phyloP scores from a whole-genome alignment of 257 asterid species.

The Anisodus acutangulus region DNA sequence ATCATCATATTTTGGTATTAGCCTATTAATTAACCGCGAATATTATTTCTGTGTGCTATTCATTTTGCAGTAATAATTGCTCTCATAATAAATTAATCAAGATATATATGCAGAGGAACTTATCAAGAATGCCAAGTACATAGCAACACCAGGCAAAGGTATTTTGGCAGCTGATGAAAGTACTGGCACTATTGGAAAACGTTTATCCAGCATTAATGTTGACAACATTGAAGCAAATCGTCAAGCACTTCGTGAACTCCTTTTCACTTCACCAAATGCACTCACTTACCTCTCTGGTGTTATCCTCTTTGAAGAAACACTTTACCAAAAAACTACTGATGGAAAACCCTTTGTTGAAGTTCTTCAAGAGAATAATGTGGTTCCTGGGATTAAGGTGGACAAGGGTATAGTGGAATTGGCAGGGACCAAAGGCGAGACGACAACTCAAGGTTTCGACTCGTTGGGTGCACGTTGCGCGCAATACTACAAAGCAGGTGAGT shows the following conservation, averaged over 20 bases:
- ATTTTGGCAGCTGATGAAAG: slow-evolving; percentile 91
- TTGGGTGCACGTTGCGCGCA: slow-evolving; percentile 70
- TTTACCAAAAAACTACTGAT: slow-evolving; percentile 70
- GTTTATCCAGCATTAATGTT: slow-evolving; percentile 72
- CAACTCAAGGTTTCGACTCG: slow-evolving; percentile 82
- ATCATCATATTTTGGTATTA: neutral
- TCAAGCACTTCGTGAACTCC: slow-evolving; percentile 84
- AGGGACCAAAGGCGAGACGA: slow-evolving; percentile 79
- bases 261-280: slow-evolving; percentile 86
- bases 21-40: neutral
- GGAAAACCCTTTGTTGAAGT: slow-evolving; percentile 82
- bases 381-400: slow-evolving; percentile 89
- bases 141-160: slow-evolving; percentile 87
- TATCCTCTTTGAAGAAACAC: slow-evolving; percentile 89
- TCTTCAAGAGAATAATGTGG: slow-evolving; percentile 63
- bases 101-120: slow-evolving; percentile 58
- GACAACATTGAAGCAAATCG: slow-evolving; percentile 85
- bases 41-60: neutral
- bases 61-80: neutral
- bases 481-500: slow-evolving; percentile 69
- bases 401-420: slow-evolving; percentile 79
- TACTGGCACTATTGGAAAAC: slow-evolving; percentile 90
- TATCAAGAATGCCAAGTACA: slow-evolving; percentile 81
- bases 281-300: slow-evolving; percentile 77
- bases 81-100: neutral